Base-by-base conservation (phyloP, 108 stramenopile species). In the Cyclotella choctawhatcheeana region DNA sequence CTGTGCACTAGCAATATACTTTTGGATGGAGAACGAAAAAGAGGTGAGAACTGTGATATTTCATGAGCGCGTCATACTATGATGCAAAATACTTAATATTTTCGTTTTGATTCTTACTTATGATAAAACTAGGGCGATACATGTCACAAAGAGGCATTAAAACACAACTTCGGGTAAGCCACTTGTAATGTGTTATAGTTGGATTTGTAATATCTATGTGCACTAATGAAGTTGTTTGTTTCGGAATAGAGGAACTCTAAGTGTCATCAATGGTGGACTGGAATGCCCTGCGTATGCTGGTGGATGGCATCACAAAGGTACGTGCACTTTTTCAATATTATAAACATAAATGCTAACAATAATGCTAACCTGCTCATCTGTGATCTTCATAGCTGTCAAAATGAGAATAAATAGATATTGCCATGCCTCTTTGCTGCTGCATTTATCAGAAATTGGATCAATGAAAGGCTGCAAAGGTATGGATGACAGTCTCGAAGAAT, bases 341-440 rank as follows among this genome's bases (percentile, higher is more conserved):
- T 53, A 53, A 17, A 21, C 12, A 18, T 18, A 7, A 21, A 22
- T 53, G 52, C 17, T 17, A 53, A 7, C n/a, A 53, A 12, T 53
- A 53, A 17, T 62, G 71, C 18, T 77, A 69, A 69, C 76, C 69
- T 34, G 34, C 50, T 18, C 22, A 34, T 56, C n/a, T n/a, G n/a
- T n/a, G n/a, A n/a, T n/a, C n/a, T n/a, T n/a, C n/a, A n/a, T n/a
- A n/a, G 79, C 79, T 20, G 66, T 80, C 18, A 80, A 80, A 64
- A 69, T 80, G 67, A 54, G 79, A 44, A 68, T 80, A 30, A 80
- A 80, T 31, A 44, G 79, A 29, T 80, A 80, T 33, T 80, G 79
- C 27, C 79, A 73, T 45, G 79, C 79, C 3, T 71, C 72, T 45
- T 35, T 44, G 1, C 32, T 69, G 25, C 79, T 80, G n/a, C 56